phyloP scores from a whole-genome alignment of 1,284 basidiomycete species.

The Moesziomyces aphidis region DNA sequence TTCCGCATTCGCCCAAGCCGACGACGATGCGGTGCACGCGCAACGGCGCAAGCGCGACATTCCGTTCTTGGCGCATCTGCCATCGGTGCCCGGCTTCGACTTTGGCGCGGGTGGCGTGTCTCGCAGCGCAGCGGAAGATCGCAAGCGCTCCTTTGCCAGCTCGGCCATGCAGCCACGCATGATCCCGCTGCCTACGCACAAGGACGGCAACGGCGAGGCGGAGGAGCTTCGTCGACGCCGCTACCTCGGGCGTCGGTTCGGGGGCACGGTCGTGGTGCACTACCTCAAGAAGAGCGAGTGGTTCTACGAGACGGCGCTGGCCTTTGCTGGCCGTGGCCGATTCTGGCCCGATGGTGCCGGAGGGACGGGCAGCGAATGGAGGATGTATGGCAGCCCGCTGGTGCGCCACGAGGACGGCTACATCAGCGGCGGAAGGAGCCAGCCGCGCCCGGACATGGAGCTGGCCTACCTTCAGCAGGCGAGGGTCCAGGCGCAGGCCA shows the following conservation, averaged over 20 bases:
- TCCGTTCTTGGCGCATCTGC: slow-evolving; percentile 69
- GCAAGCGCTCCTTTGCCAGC: slow-evolving; percentile 36
- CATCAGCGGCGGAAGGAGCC: slow-evolving; percentile 48
- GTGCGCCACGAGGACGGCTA: slow-evolving; percentile 54
- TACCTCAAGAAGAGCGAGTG: slow-evolving; percentile 96
- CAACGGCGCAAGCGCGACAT: slow-evolving; percentile 28
- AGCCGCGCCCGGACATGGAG: slow-evolving; percentile 54
- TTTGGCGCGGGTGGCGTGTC: slow-evolving; percentile 47
- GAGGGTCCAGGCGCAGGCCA: slow-evolving; percentile 42
- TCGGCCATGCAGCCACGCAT: slow-evolving; percentile 38
- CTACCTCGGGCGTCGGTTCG: slow-evolving; percentile 69
- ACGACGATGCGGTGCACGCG: slow-evolving; percentile 7
- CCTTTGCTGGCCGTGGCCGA: slow-evolving; percentile 82
- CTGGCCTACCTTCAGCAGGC: slow-evolving; percentile 50
- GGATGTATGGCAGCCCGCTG: slow-evolving; percentile 61
- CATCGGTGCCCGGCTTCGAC: slow-evolving; percentile 53
- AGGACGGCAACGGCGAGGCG: slow-evolving; percentile 53
- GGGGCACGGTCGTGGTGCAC: slow-evolving; percentile 94
- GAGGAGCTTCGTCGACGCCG: slow-evolving; percentile 73
- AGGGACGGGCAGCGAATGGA: slow-evolving; percentile 55
- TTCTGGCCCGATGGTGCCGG: slow-evolving; percentile 66
- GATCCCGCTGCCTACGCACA: slow-evolving; percentile 52
- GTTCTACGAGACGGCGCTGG: slow-evolving; percentile 92
- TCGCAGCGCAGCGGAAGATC: slow-evolving; percentile 31
- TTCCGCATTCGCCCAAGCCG: slow-evolving; percentile 10